phyloP scores from a whole-genome alignment of 2,329 filamentous ascomycete species.

The Leptographium galeiforme region DNA sequence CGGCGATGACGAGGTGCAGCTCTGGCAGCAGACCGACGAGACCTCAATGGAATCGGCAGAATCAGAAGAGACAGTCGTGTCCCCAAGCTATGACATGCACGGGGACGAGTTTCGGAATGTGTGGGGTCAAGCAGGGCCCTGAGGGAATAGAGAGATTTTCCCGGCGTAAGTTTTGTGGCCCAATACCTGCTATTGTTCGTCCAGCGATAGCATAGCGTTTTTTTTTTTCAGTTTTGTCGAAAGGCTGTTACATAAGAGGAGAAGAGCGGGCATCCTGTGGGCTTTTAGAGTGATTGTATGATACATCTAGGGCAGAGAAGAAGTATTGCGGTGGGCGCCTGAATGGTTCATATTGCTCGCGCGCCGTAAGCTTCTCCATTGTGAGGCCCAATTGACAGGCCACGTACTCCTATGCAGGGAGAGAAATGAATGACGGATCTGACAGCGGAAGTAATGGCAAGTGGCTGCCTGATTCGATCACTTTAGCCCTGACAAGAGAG shows the following conservation, averaged over 20 bases:
- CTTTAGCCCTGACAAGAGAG: no score
- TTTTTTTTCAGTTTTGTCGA: background rate
- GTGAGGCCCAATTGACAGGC: no score
- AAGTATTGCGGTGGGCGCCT: no score
- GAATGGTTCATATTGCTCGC: no score
- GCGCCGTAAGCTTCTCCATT: no score
- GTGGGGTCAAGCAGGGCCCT: constrained; percentile 7
- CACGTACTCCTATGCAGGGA: no score
- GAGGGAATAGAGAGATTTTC: background rate
- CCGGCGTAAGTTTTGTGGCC: background rate
- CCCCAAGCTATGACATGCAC: constrained; percentile 10
- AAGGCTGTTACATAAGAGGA: background rate
- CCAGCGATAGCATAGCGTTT: background rate
- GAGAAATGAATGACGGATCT: no score
- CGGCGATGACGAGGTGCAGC: constrained; percentile 7
- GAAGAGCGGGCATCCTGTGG: background rate
- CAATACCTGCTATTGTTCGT: background rate
- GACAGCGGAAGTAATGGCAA: no score
- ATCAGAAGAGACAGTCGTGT: background rate
- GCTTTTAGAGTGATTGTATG: background rate
- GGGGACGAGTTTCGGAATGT: constrained; percentile 13
- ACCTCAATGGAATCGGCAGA: background rate
- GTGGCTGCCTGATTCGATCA: no score
- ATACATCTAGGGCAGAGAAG: background rate
- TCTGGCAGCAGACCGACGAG: constrained; percentile 7